phyloP scores from a whole-genome alignment of 2,329 filamentous ascomycete genomes.

The Aspergillus versicolor region DNA sequence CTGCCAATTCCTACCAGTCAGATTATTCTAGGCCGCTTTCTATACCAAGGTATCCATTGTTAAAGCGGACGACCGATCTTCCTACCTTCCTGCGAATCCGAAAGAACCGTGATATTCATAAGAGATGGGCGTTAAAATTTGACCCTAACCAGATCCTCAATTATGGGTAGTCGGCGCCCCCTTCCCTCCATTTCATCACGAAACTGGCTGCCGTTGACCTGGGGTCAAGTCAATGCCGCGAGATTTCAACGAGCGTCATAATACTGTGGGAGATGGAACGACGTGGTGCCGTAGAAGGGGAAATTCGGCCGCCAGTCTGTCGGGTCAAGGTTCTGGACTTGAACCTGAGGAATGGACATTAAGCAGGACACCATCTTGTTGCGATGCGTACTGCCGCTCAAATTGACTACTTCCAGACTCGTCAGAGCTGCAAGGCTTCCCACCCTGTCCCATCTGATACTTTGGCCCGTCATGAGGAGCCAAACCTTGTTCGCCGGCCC shows the following conservation, averaged over 20 bases:
- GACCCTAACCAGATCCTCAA: background rate
- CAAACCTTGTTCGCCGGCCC: conserved; percentile 4
- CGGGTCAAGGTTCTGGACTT: conserved; percentile 1
- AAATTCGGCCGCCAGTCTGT: background rate
- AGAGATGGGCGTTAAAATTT: background rate
- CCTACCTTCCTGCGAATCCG: background rate
- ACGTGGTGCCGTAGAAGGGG: conserved; percentile 5
- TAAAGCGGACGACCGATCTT: background rate
- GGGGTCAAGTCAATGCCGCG: background rate
- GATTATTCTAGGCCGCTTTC: background rate
- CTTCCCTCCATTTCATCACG: background rate
- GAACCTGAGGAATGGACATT: background rate
- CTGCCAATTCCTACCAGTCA: background rate
- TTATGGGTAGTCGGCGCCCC: background rate
- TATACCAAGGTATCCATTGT: background rate
- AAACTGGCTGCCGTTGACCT: background rate
- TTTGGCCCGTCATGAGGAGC: background rate
- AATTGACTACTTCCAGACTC: background rate
- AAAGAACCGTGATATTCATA: background rate
- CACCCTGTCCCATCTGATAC: background rate
- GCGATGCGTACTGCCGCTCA: background rate
- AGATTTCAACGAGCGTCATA: background rate
- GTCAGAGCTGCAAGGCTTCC: background rate
- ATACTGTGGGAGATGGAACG: background rate
- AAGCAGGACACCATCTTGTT: background rate